phyloP scores from a whole-genome alignment of 495 filamentous ascomycete species.

The Aspergillus indologenus region DNA sequence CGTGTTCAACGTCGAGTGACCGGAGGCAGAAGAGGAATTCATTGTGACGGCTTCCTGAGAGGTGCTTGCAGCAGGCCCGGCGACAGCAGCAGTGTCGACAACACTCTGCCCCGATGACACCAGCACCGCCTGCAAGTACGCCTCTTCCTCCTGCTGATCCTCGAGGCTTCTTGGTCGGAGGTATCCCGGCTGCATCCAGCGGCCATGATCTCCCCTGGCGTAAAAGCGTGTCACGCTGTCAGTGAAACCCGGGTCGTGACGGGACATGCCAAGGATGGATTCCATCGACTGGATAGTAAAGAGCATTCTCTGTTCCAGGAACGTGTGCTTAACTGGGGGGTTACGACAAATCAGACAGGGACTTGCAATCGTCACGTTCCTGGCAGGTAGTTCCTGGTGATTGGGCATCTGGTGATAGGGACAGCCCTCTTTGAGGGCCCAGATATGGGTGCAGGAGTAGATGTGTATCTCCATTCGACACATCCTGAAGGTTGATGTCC shows the following conservation, averaged over 20 bases:
- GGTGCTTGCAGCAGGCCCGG: no score
- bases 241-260: background rate
- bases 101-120: background rate
- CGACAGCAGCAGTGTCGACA: background rate
- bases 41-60: background rate
- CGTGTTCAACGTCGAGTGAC: background rate
- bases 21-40: background rate
- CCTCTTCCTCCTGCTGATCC: background rate
- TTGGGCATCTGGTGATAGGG: no score
- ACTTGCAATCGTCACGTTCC: no score
- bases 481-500: background rate
- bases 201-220: conserved; percentile 9
- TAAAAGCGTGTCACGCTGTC: conserved; percentile 7
- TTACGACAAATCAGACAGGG: background rate
- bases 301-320: background rate
- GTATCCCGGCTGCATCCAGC: conserved; percentile 9
- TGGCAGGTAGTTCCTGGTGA: background rate
- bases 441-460: background rate
- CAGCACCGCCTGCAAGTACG: background rate
- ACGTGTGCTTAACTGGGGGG: background rate
- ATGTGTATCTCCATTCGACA: background rate
- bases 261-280: conserved; percentile 2
- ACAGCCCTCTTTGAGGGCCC: background rate
- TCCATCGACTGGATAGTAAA: background rate
- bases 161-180: background rate